Evolutionary conservation across 192 early-diverging fungal species (phyloP), one percentile per base, ranked within the genome.

Genomic region (Phycomyces nitens): DNA sequence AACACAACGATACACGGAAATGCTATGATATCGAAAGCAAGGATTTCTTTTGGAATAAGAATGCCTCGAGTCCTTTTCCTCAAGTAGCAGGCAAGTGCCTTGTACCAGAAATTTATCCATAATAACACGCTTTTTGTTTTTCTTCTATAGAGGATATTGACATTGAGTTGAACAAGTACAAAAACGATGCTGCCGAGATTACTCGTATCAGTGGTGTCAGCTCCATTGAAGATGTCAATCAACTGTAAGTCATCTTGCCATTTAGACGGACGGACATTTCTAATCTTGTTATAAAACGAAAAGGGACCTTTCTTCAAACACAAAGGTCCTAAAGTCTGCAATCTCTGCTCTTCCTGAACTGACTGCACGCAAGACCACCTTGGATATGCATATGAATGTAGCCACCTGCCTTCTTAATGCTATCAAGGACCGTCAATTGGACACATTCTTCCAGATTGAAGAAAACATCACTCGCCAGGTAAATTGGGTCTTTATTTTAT

Each of bases 311-410:
- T 82, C 86, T 14, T 81, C 87, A 43, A 95, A 88, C 65, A 92
- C 95, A 6, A 90, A 94, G 75, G 81, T 90, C 65, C 82, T 99
- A 57, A 90, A 94, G 72, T 82, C 88, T 0, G 95, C 96, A 5
- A 94, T 99, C 51, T 94, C 86, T 3, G 83, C 88, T n/a, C 76
- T 99, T 5, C 97, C 97, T 0, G 93, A 97, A 70, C 82, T 99
- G 58, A 97, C 95, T 18, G 94, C 93, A 15, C 82, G 94, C 53
- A 97, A 99, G 75, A 81, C 88, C 11, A 87, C 89, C 14, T 77
- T 99, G 23, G 97, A 99, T 71, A 96, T 96, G 92, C 97, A 99
- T 70, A 99, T 97, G 93, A 94, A 94, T 70, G 92, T 98, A 56
- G 95, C 96, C 3, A 98, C 95, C 1, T 77, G 82, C 20, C 71